phyloP scores from a whole-genome alignment of 2,329 filamentous ascomycete genomes.

The Aschersonia sp. region DNA sequence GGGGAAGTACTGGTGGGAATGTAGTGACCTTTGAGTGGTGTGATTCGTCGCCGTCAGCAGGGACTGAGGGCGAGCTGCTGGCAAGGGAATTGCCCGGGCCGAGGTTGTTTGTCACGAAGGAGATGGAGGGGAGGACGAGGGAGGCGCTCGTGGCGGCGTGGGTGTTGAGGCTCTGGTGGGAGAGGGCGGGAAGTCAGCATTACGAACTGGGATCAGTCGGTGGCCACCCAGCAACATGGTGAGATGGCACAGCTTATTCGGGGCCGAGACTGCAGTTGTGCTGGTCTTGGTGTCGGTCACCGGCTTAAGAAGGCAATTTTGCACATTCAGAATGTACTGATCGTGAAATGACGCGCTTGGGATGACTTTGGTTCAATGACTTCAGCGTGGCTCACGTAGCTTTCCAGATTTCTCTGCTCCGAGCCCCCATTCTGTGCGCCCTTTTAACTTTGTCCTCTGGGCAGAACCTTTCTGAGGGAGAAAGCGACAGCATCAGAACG shows the following conservation, averaged over 20 bases:
- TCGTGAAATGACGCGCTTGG: too few relatives aligned
- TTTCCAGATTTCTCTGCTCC: background rate
- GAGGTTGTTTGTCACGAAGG: conserved; percentile 15
- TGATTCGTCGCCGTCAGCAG: background rate
- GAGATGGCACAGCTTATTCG: background rate
- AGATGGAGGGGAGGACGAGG: conserved; percentile 13
- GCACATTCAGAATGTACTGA: too few relatives aligned
- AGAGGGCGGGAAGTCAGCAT: conserved; percentile 8
- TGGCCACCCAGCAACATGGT: background rate
- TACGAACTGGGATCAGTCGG: background rate
- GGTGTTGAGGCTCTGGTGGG: conserved; percentile 20
- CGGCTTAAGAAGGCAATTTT: too few relatives aligned
- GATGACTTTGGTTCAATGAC: background rate
- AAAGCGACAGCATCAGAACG: background rate
- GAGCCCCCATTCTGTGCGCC: background rate
- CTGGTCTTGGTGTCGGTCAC: too few relatives aligned
- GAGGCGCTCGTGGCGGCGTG: conserved; percentile 21
- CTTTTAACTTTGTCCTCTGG: background rate
- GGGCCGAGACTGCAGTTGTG: background rate
- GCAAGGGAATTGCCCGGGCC: conserved; percentile 6
- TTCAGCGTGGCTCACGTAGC: background rate
- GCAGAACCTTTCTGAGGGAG: background rate
- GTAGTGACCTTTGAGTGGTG: conserved; percentile 18
- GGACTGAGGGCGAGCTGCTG: conserved; percentile 6
- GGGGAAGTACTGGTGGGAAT: background rate